phyloP scores from a whole-genome alignment of 1,284 basidiomycete genomes.

The Ustilago esculenta region DNA sequence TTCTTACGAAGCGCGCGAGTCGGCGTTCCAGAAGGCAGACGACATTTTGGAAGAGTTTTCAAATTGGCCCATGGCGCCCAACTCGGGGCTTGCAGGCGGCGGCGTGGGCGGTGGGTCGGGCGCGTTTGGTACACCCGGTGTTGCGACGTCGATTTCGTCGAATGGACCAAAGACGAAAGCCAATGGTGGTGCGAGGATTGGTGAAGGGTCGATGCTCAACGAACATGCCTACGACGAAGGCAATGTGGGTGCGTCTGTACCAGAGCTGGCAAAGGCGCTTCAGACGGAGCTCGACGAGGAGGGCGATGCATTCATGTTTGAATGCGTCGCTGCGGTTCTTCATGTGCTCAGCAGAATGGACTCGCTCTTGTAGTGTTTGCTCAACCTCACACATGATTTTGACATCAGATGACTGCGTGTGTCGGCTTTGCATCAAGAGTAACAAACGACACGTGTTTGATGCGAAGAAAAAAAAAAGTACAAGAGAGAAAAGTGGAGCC shows the following conservation, averaged over 20 bases:
- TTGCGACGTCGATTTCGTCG: conserved; percentile 22
- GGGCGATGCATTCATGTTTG: conserved; percentile 52
- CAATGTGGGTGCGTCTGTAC: conserved; percentile 42
- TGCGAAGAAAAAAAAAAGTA: too few species aligned
- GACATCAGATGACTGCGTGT: not conserved
- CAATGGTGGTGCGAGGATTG: conserved; percentile 39
- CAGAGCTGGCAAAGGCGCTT: conserved; percentile 55
- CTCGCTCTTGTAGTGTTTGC: conserved; percentile 35
- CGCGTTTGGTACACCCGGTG: conserved; percentile 12
- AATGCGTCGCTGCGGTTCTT: conserved; percentile 62
- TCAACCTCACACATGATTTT: not conserved
- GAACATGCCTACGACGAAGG: conserved; percentile 31
- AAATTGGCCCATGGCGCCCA: conserved; percentile 66
- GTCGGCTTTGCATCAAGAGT: not conserved
- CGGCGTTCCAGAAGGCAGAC: conserved; percentile 60
- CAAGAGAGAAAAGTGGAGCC: conserved; percentile 1
- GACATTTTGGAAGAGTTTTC: conserved; percentile 60
- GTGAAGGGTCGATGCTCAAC: conserved; percentile 32
- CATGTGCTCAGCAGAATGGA: conserved; percentile 61
- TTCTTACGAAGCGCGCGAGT: conserved; percentile 57
- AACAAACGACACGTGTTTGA: too few species aligned
- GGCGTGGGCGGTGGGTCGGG: conserved; percentile 34
- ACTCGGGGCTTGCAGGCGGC: conserved; percentile 41
- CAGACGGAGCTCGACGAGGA: conserved; percentile 50
- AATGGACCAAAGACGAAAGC: conserved; percentile 15